Evolutionary conservation across 805 yeast genomes (phyloP), one percentile per base, ranked within the genome.

Genomic region (Myxozyma vanderwaltii): DNA sequence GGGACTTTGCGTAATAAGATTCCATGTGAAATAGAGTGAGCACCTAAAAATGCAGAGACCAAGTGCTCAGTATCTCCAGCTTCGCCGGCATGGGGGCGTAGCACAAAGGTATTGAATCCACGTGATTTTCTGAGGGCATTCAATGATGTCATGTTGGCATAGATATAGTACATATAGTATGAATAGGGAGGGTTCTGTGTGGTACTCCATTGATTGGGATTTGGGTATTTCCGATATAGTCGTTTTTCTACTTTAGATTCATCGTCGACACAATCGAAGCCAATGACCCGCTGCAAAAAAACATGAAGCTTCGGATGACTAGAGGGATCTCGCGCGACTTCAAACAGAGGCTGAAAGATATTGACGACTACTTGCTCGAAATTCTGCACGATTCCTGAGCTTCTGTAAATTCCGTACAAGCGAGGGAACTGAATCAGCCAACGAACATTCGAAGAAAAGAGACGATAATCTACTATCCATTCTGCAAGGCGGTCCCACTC

Each of bases 11-110:
- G 84, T 70, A 94, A 78, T 61, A 92, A 74, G 56, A 94, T 95
- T 58, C 99, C 99, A 72, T 94, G 99, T 12, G 96, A 89, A 61
- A 94, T 94, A 52, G 96, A 89, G 70, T 92, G 95, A 0, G 97
- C 85, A 0, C 94, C 83, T 69, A 94, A 75, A 69, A 88, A 94
- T 1, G 99, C 91, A 51, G 91, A 82, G 46, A 91, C 89, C 70
- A 95, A 79, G 77, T 94, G 99, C 70, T 94, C 98, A 1, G 98
- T 97, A 71, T 94, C 99, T 61, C 99, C 99, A n/a, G 99, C 99
- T 75, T 94, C 99, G 64, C 99, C 99, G 67, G 96, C 89, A 74
- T 94, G 99, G 2, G 99, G 99, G 69, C 99, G 82, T 68, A 94
- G 77, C n/a, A 90, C 95, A 74, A 94, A 86, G 0, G 97, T 91